Evolutionary conservation across 2,329 filamentous ascomycete genomes (phyloP).

Genomic region (Colletotrichum sp.): DNA sequence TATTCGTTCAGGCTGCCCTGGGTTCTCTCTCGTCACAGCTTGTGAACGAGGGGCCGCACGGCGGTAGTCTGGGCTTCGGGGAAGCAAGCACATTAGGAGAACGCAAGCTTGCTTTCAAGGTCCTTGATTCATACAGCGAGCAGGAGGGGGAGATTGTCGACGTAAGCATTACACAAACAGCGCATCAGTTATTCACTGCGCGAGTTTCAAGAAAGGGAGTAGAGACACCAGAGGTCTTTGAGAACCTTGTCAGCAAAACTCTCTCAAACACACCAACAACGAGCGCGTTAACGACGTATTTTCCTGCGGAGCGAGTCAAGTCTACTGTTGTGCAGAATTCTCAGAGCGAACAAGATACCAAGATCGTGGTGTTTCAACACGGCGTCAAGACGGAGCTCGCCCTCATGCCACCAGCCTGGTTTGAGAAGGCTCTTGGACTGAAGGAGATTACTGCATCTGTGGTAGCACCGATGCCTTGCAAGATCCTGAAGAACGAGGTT

Average conservation of each 20-base stretch:
- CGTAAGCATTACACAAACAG: constrained; percentile 54
- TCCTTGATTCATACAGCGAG: constrained; percentile 66
- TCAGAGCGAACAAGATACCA: constrained; percentile 57
- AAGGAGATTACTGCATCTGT: constrained; percentile 85
- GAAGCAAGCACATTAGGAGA: constrained; percentile 43
- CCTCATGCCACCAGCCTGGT: constrained; percentile 75
- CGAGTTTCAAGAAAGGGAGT: constrained; percentile 47
- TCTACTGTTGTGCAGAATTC: constrained; percentile 74
- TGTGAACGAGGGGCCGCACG: constrained; percentile 41
- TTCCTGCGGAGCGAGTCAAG: constrained; percentile 78
- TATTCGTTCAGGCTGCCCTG: constrained; percentile 86
- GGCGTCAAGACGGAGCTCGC: constrained; percentile 64
- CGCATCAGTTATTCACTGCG: constrained; percentile 51
- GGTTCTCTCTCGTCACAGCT: constrained; percentile 35
- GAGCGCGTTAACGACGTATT: constrained; percentile 71
- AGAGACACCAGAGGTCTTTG: constrained; percentile 43
- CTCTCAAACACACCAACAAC: constrained; percentile 29
- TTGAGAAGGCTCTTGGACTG: constrained; percentile 83
- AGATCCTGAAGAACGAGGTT: constrained; percentile 90
- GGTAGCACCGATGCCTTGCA: constrained; percentile 95
- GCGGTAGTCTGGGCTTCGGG: constrained; percentile 61
- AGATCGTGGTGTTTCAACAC: constrained; percentile 79
- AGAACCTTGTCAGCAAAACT: constrained; percentile 50
- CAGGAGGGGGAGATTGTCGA: constrained; percentile 68
- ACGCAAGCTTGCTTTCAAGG: constrained; percentile 57